Percentiles rank a stretch among this genome's conserved stretches.
These are phyloP conservation scores for Aspergillus pseudoviridinutans DNA, from an alignment of 2,329 filamentous ascomycete genomes.

Conservation along the genomic window DNA sequence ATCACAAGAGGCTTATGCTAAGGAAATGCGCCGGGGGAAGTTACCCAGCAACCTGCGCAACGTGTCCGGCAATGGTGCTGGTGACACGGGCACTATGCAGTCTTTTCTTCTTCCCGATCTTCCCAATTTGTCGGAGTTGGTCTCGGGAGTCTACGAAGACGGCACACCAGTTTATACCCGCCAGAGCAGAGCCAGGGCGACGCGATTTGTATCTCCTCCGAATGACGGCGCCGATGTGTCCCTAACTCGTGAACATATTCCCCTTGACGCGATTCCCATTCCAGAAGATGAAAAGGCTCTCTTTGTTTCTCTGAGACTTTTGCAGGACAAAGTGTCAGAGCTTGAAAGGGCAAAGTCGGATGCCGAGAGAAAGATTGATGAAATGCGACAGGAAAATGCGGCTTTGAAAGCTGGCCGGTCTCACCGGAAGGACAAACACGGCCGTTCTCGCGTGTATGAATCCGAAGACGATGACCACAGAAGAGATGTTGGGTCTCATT, in stretches of 20 bases:
- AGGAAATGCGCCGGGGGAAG: conserved; percentile 27
- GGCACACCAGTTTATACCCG: conserved; percentile 56
- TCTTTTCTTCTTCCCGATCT: conserved; percentile 61
- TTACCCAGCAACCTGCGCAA: conserved; percentile 20
- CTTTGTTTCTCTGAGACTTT: conserved; percentile 55
- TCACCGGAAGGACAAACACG: conserved; percentile 35
- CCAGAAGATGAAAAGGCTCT: conserved; percentile 61
- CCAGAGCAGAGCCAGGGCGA: conserved; percentile 45
- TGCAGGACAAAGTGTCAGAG: conserved; percentile 55
- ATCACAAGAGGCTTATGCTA: conserved; percentile 32
- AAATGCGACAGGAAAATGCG: conserved; percentile 51
- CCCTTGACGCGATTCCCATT: conserved; percentile 53
- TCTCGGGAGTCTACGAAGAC: conserved; percentile 56
- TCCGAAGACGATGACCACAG: conserved; percentile 46
- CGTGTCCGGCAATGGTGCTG: conserved; percentile 22
- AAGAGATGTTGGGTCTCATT: conserved; percentile 31
- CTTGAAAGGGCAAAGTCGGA: conserved; percentile 55
- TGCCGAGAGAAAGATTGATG: conserved; percentile 46
- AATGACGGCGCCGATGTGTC: conserved; percentile 31
- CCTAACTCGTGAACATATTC: conserved; percentile 38
- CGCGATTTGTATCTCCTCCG: conserved; percentile 52
- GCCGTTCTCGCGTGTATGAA: conserved; percentile 25
- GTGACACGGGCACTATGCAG: conserved; percentile 51
- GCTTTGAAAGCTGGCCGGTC: conserved; percentile 45
- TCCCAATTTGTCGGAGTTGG: conserved; percentile 58